Percentiles rank a stretch among this genome's conserved stretches.
These are phyloP conservation scores for Mucor circinelloides DNA, from an alignment of 371 early-diverging fungal genomes.

Conservation along the genomic window DNA sequence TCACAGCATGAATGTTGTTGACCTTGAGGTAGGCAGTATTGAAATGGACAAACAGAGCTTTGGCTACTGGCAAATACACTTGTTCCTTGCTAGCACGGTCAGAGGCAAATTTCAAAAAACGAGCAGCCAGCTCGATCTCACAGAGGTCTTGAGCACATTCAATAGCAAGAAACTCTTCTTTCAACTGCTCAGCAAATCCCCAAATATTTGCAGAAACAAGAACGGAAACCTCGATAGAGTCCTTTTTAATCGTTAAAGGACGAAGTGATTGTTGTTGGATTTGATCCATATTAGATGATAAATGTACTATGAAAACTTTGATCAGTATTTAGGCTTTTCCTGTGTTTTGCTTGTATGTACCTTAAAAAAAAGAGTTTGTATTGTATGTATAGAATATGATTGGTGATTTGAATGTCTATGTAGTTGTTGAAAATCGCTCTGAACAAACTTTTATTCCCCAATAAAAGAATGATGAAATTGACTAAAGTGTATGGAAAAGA, in stretches of 20 bases:
- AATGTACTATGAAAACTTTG: conserved; percentile 5
- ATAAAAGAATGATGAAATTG: conserved; percentile 8
- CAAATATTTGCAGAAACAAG: conserved; percentile 84
- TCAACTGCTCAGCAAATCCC: conserved; percentile 87
- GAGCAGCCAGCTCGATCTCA: conserved; percentile 76
- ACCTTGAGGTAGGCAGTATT: conserved; percentile 72
- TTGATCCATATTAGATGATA: conserved; percentile 11
- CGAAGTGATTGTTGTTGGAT: conserved; percentile 58
- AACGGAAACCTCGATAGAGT: conserved; percentile 79
- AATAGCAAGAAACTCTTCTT: conserved; percentile 71
- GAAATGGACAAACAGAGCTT: conserved; percentile 79
- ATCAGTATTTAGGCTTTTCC: not conserved
- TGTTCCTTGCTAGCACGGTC: conserved; percentile 59
- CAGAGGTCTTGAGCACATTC: conserved; percentile 60
- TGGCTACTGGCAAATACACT: conserved; percentile 72
- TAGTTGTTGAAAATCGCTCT: not conserved
- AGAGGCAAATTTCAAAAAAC: conserved; percentile 73
- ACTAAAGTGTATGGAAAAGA: not conserved
- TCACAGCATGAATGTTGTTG: conserved; percentile 87
- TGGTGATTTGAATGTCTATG: not conserved
- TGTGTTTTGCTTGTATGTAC: not conserved
- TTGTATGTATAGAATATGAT: conserved; percentile 1
- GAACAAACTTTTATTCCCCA: conserved; percentile 18
- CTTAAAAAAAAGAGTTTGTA: conserved; percentile 3
- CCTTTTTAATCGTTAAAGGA: conserved; percentile 82